Conservation (phyloP, 495 filamentous ascomycete species). For the Penicillium verhagenii region DNA sequence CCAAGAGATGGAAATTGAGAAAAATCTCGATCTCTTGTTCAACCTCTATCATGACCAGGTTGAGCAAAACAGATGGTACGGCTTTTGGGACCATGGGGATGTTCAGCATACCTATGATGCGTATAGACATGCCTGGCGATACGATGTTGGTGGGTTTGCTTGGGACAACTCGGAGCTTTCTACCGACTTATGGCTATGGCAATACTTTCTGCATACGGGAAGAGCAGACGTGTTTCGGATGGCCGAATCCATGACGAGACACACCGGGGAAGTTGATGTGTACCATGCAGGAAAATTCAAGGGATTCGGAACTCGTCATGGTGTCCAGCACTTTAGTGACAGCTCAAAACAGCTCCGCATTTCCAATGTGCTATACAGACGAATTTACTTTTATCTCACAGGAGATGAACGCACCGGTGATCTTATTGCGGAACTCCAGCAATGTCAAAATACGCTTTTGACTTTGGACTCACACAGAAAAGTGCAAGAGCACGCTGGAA, state of each 20-base stretch:
- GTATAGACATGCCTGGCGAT: conserved; percentile 50
- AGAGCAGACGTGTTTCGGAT: conserved; percentile 45
- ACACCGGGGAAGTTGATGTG: conserved; percentile 51
- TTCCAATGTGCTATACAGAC: conserved; percentile 43
- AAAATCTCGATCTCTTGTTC: conserved; percentile 43
- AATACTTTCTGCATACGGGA: conserved; percentile 49
- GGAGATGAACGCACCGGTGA: conserved; percentile 47
- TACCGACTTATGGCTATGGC: conserved; percentile 52
- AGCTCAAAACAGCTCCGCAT: conserved; percentile 52
- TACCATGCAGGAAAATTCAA: conserved; percentile 48
- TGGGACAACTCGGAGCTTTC: conserved; percentile 57
- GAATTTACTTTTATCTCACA: conserved; percentile 46
- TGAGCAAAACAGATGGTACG: conserved; percentile 47
- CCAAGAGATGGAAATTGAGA: conserved; percentile 28
- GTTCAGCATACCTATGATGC: conserved; percentile 52
- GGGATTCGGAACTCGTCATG: conserved; percentile 52
- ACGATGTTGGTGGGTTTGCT: conserved; percentile 52
- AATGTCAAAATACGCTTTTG: conserved; percentile 32
- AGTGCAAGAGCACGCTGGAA: conserved; percentile 38
- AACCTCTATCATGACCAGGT: conserved; percentile 46
- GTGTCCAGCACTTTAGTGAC: conserved; percentile 51
- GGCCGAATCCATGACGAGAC: conserved; percentile 47
- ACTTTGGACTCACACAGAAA: conserved; percentile 47
- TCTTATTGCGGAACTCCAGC: conserved; percentile 35
- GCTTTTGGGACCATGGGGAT: conserved; percentile 53